Conservation (phyloP, 305 asterid genomes). For the Rubia balearica region DNA sequence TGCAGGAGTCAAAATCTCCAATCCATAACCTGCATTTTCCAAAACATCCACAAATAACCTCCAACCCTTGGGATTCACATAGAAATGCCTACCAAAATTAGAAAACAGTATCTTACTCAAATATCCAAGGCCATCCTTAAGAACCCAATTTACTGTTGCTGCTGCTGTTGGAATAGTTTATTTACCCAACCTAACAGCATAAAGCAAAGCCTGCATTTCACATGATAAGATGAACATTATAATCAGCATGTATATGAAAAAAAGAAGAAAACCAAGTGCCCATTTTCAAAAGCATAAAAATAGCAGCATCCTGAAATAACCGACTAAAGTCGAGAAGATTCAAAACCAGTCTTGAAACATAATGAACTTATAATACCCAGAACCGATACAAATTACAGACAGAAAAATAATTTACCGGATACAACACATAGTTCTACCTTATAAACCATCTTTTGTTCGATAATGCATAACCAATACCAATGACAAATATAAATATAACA, state of each 20-base stretch:
- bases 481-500: not conserved
- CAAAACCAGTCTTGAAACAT: too few species aligned
- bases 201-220: slow-evolving; percentile 68
- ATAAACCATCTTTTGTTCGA: not conserved
- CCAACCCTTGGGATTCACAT: slow-evolving; percentile 95
- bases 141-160: slow-evolving; percentile 94
- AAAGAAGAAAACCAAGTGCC: not conserved
- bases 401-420: too few species aligned
- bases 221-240: slow-evolving; percentile 12
- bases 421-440: too few species aligned
- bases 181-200: slow-evolving; percentile 91
- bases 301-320: not conserved
- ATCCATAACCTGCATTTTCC: slow-evolving; percentile 90
- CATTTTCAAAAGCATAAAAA: not conserved
- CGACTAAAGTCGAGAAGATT: too few species aligned
- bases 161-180: slow-evolving; percentile 98
- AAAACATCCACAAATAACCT: slow-evolving; percentile 86
- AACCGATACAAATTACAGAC: too few species aligned
- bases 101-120: slow-evolving; percentile 83
- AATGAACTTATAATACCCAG: too few species aligned
- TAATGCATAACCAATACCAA: not conserved
- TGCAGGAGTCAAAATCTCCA: slow-evolving; percentile 91
- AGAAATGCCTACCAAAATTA: slow-evolving; percentile 88
- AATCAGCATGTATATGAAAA: slow-evolving; percentile 1
- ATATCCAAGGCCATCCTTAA: slow-evolving; percentile 96